Base-by-base conservation (phyloP, 495 filamentous ascomycete genomes). In the Thozetella sp. region DNA sequence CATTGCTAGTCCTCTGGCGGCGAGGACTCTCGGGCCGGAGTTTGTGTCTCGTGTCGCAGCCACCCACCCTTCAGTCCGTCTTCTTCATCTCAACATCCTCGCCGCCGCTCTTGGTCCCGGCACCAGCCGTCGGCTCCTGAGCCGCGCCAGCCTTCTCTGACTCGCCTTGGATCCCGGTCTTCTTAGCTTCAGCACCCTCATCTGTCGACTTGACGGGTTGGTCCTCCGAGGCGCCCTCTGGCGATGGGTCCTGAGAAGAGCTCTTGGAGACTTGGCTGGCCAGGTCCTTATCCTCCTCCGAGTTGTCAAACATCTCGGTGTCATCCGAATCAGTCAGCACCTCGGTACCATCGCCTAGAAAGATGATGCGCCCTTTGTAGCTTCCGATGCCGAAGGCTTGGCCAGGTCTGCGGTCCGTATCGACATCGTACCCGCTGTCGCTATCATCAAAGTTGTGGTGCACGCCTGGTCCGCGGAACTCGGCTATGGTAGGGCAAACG, bases 371-470 rank as follows among this genome's bases (percentile, higher is more conserved):
- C 48, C 91, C 90, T 63, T 83, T 83, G 66, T 85, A 83, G 57
- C 86, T 84, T 63, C 84, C 88, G 61, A 84, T 82, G 45, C 87
- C 85, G 52, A 76, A 79, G 63, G 56, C 62, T 70, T 79, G 67
- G 60, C 62, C 25, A 22, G 68, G 65, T 57, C 67, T 72, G 58
- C 76, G 84, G 66, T 91, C 86, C 73, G 87, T 82, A 62, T 93
- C 91, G 74, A 91, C 77, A 67, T 97, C 95, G 81, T 93, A 95
- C 56, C 93, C 93, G 78, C 95, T 93, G 53, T 91, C 88, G 73
- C 88, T 93, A 72, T 97, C 93, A 69, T 97, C 94, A 75, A 91
- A 92, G 72, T 91, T 90, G 72, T 96, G 92, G 75, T 93, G 93
- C 43, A 89, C 86, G 54, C 91, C 90, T 53, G 94, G 94, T 63